Conservation (phyloP, 1,284 basidiomycete genomes). For the Cryptococcus sp. region DNA sequence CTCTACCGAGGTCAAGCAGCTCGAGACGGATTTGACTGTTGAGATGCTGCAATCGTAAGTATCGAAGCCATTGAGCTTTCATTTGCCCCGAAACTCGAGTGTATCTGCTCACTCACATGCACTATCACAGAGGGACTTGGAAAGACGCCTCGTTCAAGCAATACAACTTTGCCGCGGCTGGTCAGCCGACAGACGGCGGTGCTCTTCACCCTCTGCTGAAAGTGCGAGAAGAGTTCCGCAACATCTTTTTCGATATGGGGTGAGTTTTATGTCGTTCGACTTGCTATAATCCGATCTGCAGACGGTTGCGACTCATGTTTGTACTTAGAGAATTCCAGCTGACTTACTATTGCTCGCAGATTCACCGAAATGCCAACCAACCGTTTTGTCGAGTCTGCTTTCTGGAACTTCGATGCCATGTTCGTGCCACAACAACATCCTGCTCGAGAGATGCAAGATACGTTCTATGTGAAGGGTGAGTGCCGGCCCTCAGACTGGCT, state of each 20-base stretch:
- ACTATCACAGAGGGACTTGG: conserved; percentile 73
- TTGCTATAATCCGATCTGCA: too few relatives aligned
- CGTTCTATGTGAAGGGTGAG: conserved; percentile 92
- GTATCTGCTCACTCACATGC: conserved; percentile 3
- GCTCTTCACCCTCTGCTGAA: conserved; percentile 95
- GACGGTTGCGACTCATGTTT: neutral
- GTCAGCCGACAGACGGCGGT: conserved; percentile 81
- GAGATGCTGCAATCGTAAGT: conserved; percentile 89
- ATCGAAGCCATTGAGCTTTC: conserved; percentile 1
- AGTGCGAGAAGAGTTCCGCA: conserved; percentile 95
- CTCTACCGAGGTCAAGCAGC: conserved; percentile 89
- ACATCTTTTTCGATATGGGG: conserved; percentile 99
- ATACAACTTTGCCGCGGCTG: conserved; percentile 98
- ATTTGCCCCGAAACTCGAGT: neutral
- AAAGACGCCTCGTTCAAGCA: conserved; percentile 91
- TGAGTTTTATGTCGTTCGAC: conserved; percentile 52
- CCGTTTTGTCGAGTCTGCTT: conserved; percentile 94
- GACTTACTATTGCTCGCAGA: conserved; percentile 54
- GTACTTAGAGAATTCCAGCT: neutral
- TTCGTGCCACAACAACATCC: conserved; percentile 99
- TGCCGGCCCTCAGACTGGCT: neutral
- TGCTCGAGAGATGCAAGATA: conserved; percentile 96
- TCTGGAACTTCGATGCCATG: conserved; percentile 99
- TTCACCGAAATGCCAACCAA: conserved; percentile 99
- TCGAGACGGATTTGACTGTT: conserved; percentile 95